A percentile compares a stretch with the other conserved stretches of the same genome.
Conservation (phyloP, 768 basidiomycete genomes). For the Lactarius pseudohatsudake region DNA sequence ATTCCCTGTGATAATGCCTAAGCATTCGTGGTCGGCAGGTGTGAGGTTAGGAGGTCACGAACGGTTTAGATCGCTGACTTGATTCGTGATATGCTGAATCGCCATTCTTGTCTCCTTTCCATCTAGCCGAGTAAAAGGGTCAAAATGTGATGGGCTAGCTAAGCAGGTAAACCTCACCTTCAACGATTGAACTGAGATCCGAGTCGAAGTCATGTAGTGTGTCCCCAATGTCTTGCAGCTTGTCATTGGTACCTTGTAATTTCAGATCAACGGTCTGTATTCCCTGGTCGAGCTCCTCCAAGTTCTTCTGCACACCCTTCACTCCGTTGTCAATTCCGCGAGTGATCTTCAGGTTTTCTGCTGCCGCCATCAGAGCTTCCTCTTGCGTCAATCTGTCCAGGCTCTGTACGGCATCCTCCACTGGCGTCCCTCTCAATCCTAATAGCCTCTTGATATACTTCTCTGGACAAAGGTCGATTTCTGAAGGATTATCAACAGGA, state of each 20-base stretch:
- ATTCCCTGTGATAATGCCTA: not conserved
- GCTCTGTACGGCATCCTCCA: not conserved
- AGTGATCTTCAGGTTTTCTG: not conserved
- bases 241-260: not conserved
- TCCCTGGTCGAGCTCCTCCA: not conserved
- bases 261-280: not conserved
- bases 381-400: not conserved
- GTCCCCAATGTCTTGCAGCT: not conserved
- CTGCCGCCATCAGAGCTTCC: not conserved
- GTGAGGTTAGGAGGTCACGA: not conserved
- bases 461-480: not conserved
- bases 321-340: not conserved
- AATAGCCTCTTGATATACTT: not conserved
- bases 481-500: not conserved
- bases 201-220: not conserved
- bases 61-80: not conserved
- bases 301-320: not conserved
- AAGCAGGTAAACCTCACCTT: not conserved
- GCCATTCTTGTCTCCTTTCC: not conserved
- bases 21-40: not conserved
- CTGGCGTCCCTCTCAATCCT: not conserved
- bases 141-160: not conserved
- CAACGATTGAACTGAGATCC: not conserved
- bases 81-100: not conserved
- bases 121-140: not conserved